phyloP scores from a whole-genome alignment of 108 stramenopile species.

The Pseudonitzschia delicatissima region DNA sequence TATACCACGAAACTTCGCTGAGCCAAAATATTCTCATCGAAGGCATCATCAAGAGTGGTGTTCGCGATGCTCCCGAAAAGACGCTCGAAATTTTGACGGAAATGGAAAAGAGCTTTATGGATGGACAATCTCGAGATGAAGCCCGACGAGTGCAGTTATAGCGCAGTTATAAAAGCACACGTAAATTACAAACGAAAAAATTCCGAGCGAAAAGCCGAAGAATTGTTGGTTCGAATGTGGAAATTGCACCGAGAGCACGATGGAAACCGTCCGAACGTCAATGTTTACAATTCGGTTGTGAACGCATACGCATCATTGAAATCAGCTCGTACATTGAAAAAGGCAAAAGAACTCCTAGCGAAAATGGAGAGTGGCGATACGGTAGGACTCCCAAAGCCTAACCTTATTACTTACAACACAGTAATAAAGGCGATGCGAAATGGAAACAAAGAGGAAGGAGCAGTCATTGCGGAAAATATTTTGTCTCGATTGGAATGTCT shows the following conservation, averaged over 20 bases:
- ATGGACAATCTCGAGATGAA: constrained; percentile 13
- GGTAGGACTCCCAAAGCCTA: constrained; percentile 15
- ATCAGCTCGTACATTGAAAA: constrained; percentile 24
- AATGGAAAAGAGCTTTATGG: constrained; percentile 28
- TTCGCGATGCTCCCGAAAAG: constrained; percentile 24
- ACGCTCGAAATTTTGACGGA: constrained; percentile 21
- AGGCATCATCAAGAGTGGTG: constrained; percentile 21
- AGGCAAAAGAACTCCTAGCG: constrained; percentile 35
- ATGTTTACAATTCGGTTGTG: constrained; percentile 50
- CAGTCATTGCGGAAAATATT: constrained; percentile 23
- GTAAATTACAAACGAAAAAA: constrained; percentile 19
- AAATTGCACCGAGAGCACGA: constrained; percentile 28
- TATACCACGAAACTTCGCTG: constrained; percentile 17
- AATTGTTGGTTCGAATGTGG: constrained; percentile 40
- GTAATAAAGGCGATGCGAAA: constrained; percentile 29
- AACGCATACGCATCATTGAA: constrained; percentile 54
- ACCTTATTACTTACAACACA: constrained; percentile 34
- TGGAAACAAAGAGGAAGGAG: constrained; percentile 11
- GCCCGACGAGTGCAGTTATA: constrained; percentile 35
- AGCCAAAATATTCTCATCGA: constrained; percentile 29
- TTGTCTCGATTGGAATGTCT: constrained; percentile 10
- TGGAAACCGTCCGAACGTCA: constrained; percentile 35
- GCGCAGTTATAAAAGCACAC: constrained; percentile 26
- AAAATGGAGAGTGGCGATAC: constrained; percentile 44
- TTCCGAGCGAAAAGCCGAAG: constrained; percentile 35